Evolutionary conservation across 2,329 filamentous ascomycete species (phyloP).

Genomic region (Rachicladosporium sp.): DNA sequence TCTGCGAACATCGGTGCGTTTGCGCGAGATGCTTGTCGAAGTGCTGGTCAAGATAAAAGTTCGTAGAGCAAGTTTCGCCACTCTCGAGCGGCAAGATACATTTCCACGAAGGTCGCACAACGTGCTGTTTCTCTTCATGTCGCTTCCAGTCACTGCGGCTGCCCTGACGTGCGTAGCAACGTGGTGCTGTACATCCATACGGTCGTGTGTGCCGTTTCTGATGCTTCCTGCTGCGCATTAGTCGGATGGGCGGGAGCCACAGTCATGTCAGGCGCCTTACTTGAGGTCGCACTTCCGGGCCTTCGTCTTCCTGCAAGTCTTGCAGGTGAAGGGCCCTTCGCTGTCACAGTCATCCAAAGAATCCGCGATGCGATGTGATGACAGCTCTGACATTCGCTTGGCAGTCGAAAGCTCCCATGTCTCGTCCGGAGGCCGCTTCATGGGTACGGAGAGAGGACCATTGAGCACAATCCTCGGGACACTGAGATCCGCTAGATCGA

Average conservation of each 20-base stretch:
- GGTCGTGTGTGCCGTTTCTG: conserved; percentile 68
- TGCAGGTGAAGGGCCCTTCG: too few species aligned
- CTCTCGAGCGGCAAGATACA: conserved; percentile 40
- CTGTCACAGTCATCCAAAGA: too few species aligned
- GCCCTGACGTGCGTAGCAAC: conserved; percentile 65
- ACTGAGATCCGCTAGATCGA: too few species aligned
- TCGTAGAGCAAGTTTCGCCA: conserved; percentile 40
- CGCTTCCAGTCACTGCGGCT: conserved; percentile 92
- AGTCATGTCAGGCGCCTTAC: too few species aligned
- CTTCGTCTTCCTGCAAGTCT: too few species aligned
- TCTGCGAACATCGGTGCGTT: conserved; percentile 48
- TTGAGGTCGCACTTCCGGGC: too few species aligned
- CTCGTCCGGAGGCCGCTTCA: too few species aligned
- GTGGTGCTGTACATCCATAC: conserved; percentile 64
- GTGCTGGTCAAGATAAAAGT: conserved; percentile 62
- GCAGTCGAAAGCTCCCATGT: too few species aligned
- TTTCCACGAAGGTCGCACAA: conserved; percentile 57
- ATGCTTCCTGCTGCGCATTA: conserved; percentile 57
- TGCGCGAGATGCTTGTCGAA: conserved; percentile 50
- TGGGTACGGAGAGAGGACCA: too few species aligned
- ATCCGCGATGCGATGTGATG: too few species aligned
- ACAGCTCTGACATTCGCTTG: too few species aligned
- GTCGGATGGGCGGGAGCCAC: conserved; percentile 6
- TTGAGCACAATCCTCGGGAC: too few species aligned
- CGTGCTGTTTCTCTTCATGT: conserved; percentile 73